These are phyloP conservation scores for Aureobasidium sp. DNA, from an alignment of 2,329 filamentous ascomycete genomes.

Conservation along the genomic window DNA sequence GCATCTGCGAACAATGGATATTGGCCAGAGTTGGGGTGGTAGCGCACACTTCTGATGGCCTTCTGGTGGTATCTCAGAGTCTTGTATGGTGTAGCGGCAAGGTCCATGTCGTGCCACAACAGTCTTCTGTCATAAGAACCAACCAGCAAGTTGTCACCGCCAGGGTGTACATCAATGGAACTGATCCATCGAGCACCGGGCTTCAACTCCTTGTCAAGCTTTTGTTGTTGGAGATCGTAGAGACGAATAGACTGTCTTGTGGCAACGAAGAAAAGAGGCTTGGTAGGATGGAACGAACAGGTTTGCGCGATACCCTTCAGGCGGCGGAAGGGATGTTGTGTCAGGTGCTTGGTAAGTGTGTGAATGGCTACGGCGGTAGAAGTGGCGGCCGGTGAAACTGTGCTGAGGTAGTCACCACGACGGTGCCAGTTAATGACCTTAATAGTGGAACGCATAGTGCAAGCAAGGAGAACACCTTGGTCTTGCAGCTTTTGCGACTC, in stretches of 20 bases:
- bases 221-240: conserved; percentile 87
- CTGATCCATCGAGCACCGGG: conserved; percentile 94
- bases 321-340: conserved; percentile 85
- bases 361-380: conserved; percentile 79
- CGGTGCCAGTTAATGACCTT: conserved; percentile 93
- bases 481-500: conserved; percentile 60
- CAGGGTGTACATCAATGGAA: conserved; percentile 85
- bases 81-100: conserved; percentile 87
- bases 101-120: conserved; percentile 93
- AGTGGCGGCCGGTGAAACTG: conserved; percentile 75
- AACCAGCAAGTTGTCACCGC: conserved; percentile 88
- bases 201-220: conserved; percentile 86
- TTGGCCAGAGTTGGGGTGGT: conserved; percentile 59
- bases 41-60: conserved; percentile 83
- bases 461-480: conserved; percentile 70
- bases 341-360: conserved; percentile 88
- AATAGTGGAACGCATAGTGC: conserved; percentile 60
- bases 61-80: conserved; percentile 91
- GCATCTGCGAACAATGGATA: conserved; percentile 88
- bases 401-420: conserved; percentile 87
- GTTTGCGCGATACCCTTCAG: conserved; percentile 72
- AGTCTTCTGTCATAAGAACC: conserved; percentile 90
- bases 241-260: conserved; percentile 88
- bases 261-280: conserved; percentile 91
- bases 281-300: conserved; percentile 88